Base-by-base conservation (phyloP, 768 basidiomycete genomes). In the Boletus huronensis region DNA sequence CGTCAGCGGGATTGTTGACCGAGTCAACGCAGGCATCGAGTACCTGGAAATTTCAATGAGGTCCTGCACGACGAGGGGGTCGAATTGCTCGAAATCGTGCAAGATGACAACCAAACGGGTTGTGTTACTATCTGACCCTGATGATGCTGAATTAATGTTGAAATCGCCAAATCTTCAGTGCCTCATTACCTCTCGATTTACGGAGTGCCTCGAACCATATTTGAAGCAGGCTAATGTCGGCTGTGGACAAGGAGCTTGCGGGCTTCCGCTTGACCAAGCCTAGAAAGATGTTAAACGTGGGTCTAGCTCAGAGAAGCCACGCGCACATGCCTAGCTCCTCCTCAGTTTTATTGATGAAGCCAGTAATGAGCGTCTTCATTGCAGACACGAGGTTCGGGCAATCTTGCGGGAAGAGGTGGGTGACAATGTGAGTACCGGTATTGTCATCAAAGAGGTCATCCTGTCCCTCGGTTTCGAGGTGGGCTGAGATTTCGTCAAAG, bases 51-150 rank as follows among this genome's bases (percentile, higher is more conserved):
- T 83, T 50, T 85, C 78, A 39, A 90, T 81, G 17, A 90, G 62
- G 60, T 91, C 88, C 61, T 85, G 82, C 45, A 91, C 67, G 3
- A 90, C 76, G 2, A 58, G 50, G 0, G 80, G 70, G 52, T 88
- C 87, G 46, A 88, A 81, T 63, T 84, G 81, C 62, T 91, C 89
- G 58, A 92, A 89, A 52, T 88, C 84, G 52, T 89, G 87, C 21
- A 91, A 62, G 13, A 90, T 62, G 9, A 87, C 73, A 23, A 84
- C 75, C 3, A 91, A 76, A 35, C 76, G 78, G 11, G 63, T 68
- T 5, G 60, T 55, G 1, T 57, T 17, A 11, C 64, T 56, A 56
- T 63, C 50, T 38, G 58, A 51, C 16, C 50, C 60, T 64, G 39
- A 40, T 11, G 35, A 38, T 26, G 21, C 1, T 17, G 51, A 14